A percentile compares a stretch with the other conserved stretches of the same genome.
Conservation (phyloP, 176 grass and related monocot species). For the Poa annua region DNA sequence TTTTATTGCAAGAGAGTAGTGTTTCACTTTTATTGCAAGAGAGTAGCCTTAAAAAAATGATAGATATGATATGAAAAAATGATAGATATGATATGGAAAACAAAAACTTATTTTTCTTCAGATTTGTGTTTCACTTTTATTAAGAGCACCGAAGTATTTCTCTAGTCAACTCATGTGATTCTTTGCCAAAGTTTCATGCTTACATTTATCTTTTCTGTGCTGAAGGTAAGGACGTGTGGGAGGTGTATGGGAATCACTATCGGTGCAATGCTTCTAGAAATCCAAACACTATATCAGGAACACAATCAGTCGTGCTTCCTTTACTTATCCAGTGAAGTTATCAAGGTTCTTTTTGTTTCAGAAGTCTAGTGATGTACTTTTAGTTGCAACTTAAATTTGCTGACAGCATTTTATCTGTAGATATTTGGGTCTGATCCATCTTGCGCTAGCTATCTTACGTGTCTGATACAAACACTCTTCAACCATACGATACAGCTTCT, state of each 20-base stretch:
- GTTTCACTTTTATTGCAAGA: neutral
- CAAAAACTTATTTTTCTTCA: too few species aligned
- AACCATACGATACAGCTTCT: constrained; percentile 86
- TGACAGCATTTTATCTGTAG: constrained; percentile 54
- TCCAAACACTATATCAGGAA: constrained; percentile 89
- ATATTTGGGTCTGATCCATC: constrained; percentile 94
- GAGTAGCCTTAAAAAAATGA: neutral
- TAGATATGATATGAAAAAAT: constrained; percentile 10
- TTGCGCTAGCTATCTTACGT: constrained; percentile 77
- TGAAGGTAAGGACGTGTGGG: constrained; percentile 92
- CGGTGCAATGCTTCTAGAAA: constrained; percentile 91
- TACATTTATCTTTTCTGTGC: constrained; percentile 36
- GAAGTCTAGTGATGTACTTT: constrained; percentile 16
- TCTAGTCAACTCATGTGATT: neutral
- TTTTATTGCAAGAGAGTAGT: neutral
- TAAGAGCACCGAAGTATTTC: neutral
- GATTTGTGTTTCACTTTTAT: constrained; percentile 31
- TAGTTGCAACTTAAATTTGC: neutral
- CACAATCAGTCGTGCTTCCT: constrained; percentile 97
- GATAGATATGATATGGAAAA: neutral
- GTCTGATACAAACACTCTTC: constrained; percentile 86
- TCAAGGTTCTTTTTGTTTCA: constrained; percentile 67
- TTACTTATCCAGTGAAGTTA: constrained; percentile 99
- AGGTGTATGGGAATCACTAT: constrained; percentile 82
- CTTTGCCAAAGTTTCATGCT: constrained; percentile 19